Evolutionary conservation across 225 moss, liverwort and hornwort genomes (phyloP).

Genomic region (Lunularia cruciata): DNA sequence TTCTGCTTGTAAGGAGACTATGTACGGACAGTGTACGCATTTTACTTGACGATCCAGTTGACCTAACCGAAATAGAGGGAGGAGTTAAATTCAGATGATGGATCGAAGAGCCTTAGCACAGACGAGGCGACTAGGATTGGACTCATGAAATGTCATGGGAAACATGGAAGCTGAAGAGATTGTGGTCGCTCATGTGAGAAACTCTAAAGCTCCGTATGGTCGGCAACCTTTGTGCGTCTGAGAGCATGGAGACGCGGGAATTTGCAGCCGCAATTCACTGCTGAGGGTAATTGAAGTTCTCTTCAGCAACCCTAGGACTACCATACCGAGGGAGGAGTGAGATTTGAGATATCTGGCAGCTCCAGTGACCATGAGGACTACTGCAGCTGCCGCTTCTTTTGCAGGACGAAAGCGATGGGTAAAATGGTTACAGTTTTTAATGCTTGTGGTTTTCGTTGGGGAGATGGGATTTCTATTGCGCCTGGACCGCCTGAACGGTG

Average conservation of each 20-base stretch:
- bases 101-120: background rate
- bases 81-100: background rate
- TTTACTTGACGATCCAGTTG: background rate
- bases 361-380: slow-evolving; percentile 30
- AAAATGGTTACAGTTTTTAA: slow-evolving; percentile 52
- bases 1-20: background rate
- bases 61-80: background rate
- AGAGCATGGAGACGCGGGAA: slow-evolving; percentile 11
- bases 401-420: slow-evolving; percentile 60
- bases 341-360: slow-evolving; percentile 17
- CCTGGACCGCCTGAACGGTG: slow-evolving; percentile 56
- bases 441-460: slow-evolving; percentile 58
- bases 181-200: background rate
- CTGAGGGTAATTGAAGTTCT: background rate
- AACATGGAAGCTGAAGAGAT: background rate
- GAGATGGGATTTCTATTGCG: slow-evolving; percentile 65
- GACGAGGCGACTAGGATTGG: background rate
- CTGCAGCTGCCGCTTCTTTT: slow-evolving; percentile 28
- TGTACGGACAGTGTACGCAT: background rate
- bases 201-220: background rate
- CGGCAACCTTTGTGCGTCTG: slow-evolving; percentile 1
- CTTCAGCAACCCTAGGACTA: background rate
- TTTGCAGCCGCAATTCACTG: background rate
- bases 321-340: background rate
- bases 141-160: background rate